Percentiles rank a stretch among this genome's conserved stretches.
Conservation (phyloP, 179 eudicot genomes). For the Heliamphora pulchella region DNA sequence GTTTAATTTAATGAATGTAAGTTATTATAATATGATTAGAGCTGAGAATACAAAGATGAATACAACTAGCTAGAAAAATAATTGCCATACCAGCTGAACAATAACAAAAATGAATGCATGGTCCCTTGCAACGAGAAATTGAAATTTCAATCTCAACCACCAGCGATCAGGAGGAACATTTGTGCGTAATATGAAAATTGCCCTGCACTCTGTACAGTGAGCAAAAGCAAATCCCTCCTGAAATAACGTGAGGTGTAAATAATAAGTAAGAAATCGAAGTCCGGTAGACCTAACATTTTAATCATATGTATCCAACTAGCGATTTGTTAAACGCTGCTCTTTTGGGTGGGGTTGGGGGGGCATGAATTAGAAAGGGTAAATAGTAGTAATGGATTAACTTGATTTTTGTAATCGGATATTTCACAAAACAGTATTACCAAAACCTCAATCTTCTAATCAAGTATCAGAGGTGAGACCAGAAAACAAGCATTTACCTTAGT, state of each 20-base stretch:
- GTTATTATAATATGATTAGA: background rate
- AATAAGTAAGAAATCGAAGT: constrained; percentile 12
- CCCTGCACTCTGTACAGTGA: constrained; percentile 98
- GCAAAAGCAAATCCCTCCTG: constrained; percentile 99
- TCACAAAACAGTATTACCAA: background rate
- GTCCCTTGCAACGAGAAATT: constrained; percentile 92
- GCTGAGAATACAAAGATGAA: background rate
- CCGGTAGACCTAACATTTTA: background rate
- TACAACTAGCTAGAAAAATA: background rate
- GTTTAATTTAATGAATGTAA: background rate
- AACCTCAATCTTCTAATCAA: background rate
- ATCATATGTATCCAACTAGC: background rate
- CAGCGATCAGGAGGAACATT: constrained; percentile 94
- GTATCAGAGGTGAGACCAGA: constrained; percentile 11
- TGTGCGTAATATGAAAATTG: constrained; percentile 75
- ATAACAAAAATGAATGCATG: constrained; percentile 78
- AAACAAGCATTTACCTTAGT: constrained; percentile 58
- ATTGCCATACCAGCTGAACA: constrained; percentile 75
- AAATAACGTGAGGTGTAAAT: constrained; percentile 16
- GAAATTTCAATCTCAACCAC: constrained; percentile 96
- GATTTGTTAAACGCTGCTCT: background rate
- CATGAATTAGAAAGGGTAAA: background rate
- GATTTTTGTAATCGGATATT: background rate
- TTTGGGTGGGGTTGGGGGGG: background rate
- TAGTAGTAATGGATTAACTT: constrained; percentile 3